Percentiles rank a stretch among this genome's conserved stretches.
Evolutionary conservation across 129 eudicot species (phyloP).

Genomic region (Centella asiatica): DNA sequence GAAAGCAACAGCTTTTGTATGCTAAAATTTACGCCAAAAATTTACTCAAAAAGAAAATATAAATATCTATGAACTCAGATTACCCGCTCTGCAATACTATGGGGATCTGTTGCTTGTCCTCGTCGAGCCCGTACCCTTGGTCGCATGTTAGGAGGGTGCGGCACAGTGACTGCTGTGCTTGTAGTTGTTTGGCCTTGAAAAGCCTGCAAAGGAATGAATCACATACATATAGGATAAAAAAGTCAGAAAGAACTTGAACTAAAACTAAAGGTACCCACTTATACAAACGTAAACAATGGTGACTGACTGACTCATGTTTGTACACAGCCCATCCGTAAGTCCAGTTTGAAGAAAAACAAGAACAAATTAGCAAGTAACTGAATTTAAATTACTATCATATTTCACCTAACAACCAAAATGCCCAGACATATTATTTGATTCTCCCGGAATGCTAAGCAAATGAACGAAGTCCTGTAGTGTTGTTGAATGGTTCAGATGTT

Average conservation of each 20-base stretch:
- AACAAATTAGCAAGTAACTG: neutral
- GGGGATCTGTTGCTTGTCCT: conserved; percentile 99
- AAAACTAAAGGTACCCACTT: neutral
- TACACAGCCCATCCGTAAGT: neutral
- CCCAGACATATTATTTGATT: neutral
- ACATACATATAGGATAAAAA: neutral
- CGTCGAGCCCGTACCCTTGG: conserved; percentile 93
- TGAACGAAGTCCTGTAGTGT: neutral
- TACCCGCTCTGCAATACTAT: conserved; percentile 97
- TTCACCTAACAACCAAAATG: neutral
- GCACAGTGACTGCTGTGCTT: conserved; percentile 58
- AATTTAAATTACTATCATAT: neutral
- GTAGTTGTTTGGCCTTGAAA: conserved; percentile 78
- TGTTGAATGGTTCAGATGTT: neutral
- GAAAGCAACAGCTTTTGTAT: neutral
- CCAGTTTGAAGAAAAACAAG: neutral
- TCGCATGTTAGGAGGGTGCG: conserved; percentile 77
- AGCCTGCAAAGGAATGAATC: conserved; percentile 31
- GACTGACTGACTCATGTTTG: neutral
- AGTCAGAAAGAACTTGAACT: neutral
- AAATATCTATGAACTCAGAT: neutral
- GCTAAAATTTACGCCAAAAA: neutral
- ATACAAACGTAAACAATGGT: neutral
- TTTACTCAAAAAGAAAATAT: neutral
- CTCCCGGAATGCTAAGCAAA: neutral